Base-by-base conservation (phyloP, 495 filamentous ascomycete genomes). In the Xylaria flabelliformis region DNA sequence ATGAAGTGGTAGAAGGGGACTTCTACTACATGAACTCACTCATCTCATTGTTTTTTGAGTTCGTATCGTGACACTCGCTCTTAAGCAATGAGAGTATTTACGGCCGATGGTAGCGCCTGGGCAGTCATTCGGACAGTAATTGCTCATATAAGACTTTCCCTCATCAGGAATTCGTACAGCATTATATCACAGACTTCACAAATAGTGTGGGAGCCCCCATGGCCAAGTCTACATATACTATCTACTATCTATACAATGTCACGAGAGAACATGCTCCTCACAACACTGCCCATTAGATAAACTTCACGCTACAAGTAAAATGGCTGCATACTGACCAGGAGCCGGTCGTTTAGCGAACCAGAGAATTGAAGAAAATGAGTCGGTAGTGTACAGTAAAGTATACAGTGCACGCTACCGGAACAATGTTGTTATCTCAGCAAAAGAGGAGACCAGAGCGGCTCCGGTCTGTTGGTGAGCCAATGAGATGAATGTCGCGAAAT, bases 11-110 rank as follows among this genome's bases (percentile, higher is more conserved):
- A 15, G 19, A 41, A 26, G 56, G n/a, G 32, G 26, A 29, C 32
- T 19, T 29, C 32, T 64, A 15, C 59, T 64, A 46, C 69, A 71
- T 62, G 46, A 71, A 56, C 48, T 55, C 65, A 24, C 50, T 41
- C 32, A 53, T 63, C 32, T 70, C 62, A 67, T 56, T 44, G 26
- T n/a, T 26, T 55, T 67, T 68, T 41, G n/a, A 26, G 19, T 46
- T 64, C 46, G 58, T 36, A 48, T 63, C 68, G 46, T 64, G 44
- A 63, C 58, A 51, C 34, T 7, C 44, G 56, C 56, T 50, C 41
- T 42, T 42, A 17, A 50, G 44, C 36, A 67, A 1, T 53, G 13
- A 17, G n/a, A 34, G 42, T 42, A 15, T 42, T 44, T 64, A 64
- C 61, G 61, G 61, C 61, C 61, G 39, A 29, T 26, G 39, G 61